These are phyloP conservation scores for Isoetes taiwanensis DNA, from an alignment of 75 land plant genomes.

Conservation along the genomic window DNA sequence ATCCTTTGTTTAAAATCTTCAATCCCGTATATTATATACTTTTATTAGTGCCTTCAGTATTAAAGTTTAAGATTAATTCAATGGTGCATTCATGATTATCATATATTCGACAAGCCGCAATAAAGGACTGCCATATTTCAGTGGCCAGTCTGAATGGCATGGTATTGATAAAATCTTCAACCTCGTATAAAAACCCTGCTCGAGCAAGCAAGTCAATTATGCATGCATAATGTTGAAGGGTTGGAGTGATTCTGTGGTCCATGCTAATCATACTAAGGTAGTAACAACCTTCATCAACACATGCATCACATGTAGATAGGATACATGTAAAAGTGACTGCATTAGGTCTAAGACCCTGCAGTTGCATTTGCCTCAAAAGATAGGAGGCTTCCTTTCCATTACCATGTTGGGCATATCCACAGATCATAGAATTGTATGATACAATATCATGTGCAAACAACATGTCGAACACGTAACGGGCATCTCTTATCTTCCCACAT, in stretches of 20 bases:
- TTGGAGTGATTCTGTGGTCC: conserved; percentile 20
- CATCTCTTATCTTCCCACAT: conserved; percentile 38
- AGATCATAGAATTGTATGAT: conserved; percentile 47
- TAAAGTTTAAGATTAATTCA: no score
- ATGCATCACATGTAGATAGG: conserved; percentile 38
- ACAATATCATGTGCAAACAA: conserved; percentile 25
- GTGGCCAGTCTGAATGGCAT: conserved; percentile 17
- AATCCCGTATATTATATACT: no score
- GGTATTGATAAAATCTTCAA: conserved; percentile 16
- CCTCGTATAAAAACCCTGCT: conserved; percentile 26
- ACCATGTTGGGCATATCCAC: conserved; percentile 29
- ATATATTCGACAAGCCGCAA: conserved; percentile 25
- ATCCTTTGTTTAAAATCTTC: no score
- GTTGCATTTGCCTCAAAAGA: conserved; percentile 28
- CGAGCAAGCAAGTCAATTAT: conserved; percentile 34
- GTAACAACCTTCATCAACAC: conserved; percentile 16
- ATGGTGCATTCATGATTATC: no score
- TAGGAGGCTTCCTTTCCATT: conserved; percentile 20
- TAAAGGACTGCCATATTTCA: conserved; percentile 19
- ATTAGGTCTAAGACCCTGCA: conserved; percentile 22
- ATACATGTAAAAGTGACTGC: conserved; percentile 26
- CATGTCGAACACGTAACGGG: conserved; percentile 29
- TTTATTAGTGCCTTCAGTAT: no score
- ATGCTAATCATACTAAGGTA: conserved; percentile 25
- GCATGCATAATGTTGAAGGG: conserved; percentile 30